Evolutionary conservation across 2,329 filamentous ascomycete genomes (phyloP), one percentile per base, ranked within the genome.

Genomic region (Cytospora piceicola): DNA sequence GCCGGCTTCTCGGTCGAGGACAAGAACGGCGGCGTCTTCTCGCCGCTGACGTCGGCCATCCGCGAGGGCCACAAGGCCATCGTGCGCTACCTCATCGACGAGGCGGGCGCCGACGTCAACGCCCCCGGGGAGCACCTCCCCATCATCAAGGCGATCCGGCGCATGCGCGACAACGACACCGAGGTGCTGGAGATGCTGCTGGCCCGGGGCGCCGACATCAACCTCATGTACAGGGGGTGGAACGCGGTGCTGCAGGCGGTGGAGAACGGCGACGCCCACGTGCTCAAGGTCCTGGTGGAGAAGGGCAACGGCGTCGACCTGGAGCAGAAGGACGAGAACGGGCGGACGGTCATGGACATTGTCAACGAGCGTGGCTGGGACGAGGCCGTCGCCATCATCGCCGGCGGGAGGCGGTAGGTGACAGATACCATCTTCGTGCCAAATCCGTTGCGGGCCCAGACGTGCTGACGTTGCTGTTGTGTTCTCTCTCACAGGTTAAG

Each of bases 11-110:
- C 82, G 51, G 87, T 90, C 63, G 88, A 91, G 74, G 89, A 90
- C 76, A 88, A 88, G 77, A 91, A 89, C 72, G 88, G 88, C 24
- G 89, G 89, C 61, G 89, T 91, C 58, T 92, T 91, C 78, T 90
- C 87, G 0, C 86, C 88, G 0, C 81, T 91, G 4, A 91, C 88
- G 0, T 89, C 87, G 0, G 87, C 87, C 11, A 85, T 90, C 64
- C 86, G 88, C 15, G 88, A 91, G 74, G 79, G 85, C 30, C 81
- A 82, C 70, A 84, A 82, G 54, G 82, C 84, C 0, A 90, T 90
- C 64, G 86, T 89, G 51, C 75, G 74, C 4, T 90, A 81, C 76
- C 81, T 91, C 12, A 79, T 91, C 65, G 81, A 85, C 58, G 83
- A 88, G 67, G 87, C 83, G 1, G 83, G 82, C 11, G 88, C 88